Evolutionary conservation across 192 early-diverging fungal genomes (phyloP).

Genomic region (Coemansia sp.): DNA sequence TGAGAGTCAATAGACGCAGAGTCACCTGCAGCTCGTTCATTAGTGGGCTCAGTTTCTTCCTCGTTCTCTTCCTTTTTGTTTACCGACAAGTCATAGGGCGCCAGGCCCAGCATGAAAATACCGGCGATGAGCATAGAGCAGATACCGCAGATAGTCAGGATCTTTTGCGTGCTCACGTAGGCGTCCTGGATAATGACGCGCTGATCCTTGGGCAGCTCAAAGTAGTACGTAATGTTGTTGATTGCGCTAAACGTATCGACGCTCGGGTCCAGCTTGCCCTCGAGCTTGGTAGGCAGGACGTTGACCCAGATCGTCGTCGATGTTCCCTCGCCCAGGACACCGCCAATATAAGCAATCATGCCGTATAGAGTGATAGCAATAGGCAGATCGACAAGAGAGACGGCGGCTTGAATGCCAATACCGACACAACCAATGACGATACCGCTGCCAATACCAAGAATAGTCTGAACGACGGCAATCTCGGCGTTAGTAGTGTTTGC

Average conservation of each 20-base stretch:
- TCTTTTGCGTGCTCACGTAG: conserved; percentile 43
- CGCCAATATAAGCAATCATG: conserved; percentile 52
- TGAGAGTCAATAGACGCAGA: conserved; percentile 5
- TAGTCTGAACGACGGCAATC: conserved; percentile 42
- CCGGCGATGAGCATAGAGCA: conserved; percentile 43
- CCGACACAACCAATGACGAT: conserved; percentile 50
- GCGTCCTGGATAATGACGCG: conserved; percentile 44
- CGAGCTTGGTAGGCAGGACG: conserved; percentile 37
- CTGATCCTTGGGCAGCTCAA: conserved; percentile 50
- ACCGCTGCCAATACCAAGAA: conserved; percentile 44
- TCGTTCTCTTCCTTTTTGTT: conserved; percentile 2
- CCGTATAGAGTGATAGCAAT: conserved; percentile 53
- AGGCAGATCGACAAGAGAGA: conserved; percentile 32
- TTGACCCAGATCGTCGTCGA: conserved; percentile 53
- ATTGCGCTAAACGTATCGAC: conserved; percentile 40
- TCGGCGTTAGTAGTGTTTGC: conserved; percentile 35
- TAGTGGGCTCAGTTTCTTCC: neutral
- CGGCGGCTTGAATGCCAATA: conserved; percentile 49
- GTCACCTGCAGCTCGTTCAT: neutral
- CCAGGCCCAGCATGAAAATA: conserved; percentile 44
- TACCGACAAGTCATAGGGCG: conserved; percentile 32
- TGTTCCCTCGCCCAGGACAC: conserved; percentile 48
- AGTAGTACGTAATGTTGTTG: conserved; percentile 54
- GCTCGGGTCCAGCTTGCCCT: conserved; percentile 19
- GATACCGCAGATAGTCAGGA: conserved; percentile 52